Percentiles rank a stretch among this genome's conserved stretches.
These are phyloP conservation scores for Irpex sp. DNA, from an alignment of 1,284 basidiomycete species.

Conservation along the genomic window DNA sequence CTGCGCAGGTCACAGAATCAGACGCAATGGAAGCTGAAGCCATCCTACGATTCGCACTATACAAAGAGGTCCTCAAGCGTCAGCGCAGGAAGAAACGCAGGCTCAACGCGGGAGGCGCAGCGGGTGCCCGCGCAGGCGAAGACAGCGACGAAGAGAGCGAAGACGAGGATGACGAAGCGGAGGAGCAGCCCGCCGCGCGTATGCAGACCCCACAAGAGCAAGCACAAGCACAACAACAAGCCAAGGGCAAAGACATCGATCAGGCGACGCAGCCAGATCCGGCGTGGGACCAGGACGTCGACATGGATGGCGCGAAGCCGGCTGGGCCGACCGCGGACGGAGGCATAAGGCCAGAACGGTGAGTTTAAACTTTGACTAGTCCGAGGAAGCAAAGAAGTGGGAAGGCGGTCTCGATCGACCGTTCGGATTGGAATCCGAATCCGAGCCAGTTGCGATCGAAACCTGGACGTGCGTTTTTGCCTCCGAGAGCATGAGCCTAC, in stretches of 20 bases:
- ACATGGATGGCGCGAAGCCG: constrained; percentile 47
- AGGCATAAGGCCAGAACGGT: constrained; percentile 56
- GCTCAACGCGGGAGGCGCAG: constrained; percentile 56
- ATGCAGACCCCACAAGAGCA: constrained; percentile 35
- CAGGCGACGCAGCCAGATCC: constrained; percentile 36
- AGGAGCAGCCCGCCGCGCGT: constrained; percentile 49
- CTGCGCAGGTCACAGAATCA: constrained; percentile 77
- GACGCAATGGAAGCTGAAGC: constrained; percentile 93
- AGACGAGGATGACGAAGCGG: constrained; percentile 49
- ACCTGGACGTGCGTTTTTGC: neutral
- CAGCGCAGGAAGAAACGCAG: constrained; percentile 74
- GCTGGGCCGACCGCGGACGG: constrained; percentile 35
- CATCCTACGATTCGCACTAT: constrained; percentile 95
- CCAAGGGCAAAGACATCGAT: constrained; percentile 27
- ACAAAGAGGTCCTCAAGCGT: constrained; percentile 93
- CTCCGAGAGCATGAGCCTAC: neutral
- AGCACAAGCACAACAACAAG: constrained; percentile 30
- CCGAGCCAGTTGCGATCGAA: neutral
- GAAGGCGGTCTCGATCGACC: neutral
- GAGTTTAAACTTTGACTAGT: constrained; percentile 12
- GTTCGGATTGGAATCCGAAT: neutral
- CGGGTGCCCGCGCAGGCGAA: constrained; percentile 33
- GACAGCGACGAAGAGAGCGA: constrained; percentile 46
- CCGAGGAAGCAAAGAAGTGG: neutral
- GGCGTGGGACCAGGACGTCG: constrained; percentile 61